Conservation (phyloP, 345 rosid genomes). For the Pistacia integerrima region DNA sequence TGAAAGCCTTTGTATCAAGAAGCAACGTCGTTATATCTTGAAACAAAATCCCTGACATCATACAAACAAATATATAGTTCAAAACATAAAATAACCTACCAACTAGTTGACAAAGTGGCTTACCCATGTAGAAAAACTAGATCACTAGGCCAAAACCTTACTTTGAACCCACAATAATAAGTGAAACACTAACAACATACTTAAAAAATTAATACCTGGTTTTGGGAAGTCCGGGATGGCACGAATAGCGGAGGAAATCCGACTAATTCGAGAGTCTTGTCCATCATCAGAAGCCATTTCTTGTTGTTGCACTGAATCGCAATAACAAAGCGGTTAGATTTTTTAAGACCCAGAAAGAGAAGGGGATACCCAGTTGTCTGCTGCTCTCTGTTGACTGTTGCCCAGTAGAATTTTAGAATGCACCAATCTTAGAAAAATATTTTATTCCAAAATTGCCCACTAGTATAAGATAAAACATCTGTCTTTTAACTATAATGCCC, state of each 20-base stretch:
- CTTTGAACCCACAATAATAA: background rate
- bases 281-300: slow-evolving; percentile 52
- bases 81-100: background rate
- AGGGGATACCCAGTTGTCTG: background rate
- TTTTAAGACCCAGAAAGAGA: background rate
- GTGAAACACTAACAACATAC: background rate
- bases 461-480: background rate
- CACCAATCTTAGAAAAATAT: slow-evolving; percentile 23
- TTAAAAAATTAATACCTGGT: slow-evolving; percentile 49
- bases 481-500: background rate
- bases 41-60: slow-evolving; percentile 74
- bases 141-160: background rate
- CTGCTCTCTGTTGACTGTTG: background rate
- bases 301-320: slow-evolving; percentile 28
- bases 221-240: slow-evolving; percentile 94
- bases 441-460: slow-evolving; percentile 36
- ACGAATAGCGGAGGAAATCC: slow-evolving; percentile 72
- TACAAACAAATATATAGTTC: background rate
- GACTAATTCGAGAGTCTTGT: slow-evolving; percentile 60
- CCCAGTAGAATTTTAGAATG: background rate
- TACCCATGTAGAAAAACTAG: background rate
- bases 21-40: slow-evolving; percentile 88
- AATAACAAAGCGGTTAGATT: slow-evolving; percentile 24
- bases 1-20: slow-evolving; percentile 69
- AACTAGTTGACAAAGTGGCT: background rate